Conservation (phyloP, 2,329 filamentous ascomycete species). For the Aspergillus pseudoviridinutans region DNA sequence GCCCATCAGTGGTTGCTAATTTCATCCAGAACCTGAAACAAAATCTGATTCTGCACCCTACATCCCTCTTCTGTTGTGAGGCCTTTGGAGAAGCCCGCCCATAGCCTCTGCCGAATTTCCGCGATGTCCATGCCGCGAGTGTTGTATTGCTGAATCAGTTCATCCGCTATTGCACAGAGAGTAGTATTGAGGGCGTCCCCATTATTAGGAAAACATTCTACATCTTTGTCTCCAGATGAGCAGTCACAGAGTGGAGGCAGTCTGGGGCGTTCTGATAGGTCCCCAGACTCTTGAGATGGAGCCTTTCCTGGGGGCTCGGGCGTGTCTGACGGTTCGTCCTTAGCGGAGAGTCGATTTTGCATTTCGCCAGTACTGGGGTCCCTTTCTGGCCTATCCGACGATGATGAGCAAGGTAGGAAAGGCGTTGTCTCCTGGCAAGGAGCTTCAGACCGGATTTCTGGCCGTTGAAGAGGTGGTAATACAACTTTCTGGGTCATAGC, state of each 20-base stretch:
- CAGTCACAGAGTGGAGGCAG: constrained; percentile 24
- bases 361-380: background rate
- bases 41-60: constrained; percentile 39
- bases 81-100: constrained; percentile 30
- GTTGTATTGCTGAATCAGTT: constrained; percentile 36
- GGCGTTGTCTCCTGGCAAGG: background rate
- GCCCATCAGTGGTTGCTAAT: constrained; percentile 28
- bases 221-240: constrained; percentile 8
- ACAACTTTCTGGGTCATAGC: constrained; percentile 28
- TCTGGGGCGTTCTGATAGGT: background rate
- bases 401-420: background rate
- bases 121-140: constrained; percentile 31
- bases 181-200: constrained; percentile 31
- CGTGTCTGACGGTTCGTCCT: background rate
- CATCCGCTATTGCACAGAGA: constrained; percentile 37
- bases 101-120: constrained; percentile 33
- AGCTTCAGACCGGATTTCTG: background rate
- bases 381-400: background rate
- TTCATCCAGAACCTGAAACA: constrained; percentile 40
- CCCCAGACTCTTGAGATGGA: background rate
- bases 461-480: constrained; percentile 27
- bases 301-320: background rate
- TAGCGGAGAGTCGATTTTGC: background rate
- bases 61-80: constrained; percentile 27
- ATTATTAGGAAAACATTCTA: constrained; percentile 16